These are phyloP conservation scores for Chlorokybus atmophyticus DNA, from an alignment of 139 green algal genomes.

Conservation along the genomic window DNA sequence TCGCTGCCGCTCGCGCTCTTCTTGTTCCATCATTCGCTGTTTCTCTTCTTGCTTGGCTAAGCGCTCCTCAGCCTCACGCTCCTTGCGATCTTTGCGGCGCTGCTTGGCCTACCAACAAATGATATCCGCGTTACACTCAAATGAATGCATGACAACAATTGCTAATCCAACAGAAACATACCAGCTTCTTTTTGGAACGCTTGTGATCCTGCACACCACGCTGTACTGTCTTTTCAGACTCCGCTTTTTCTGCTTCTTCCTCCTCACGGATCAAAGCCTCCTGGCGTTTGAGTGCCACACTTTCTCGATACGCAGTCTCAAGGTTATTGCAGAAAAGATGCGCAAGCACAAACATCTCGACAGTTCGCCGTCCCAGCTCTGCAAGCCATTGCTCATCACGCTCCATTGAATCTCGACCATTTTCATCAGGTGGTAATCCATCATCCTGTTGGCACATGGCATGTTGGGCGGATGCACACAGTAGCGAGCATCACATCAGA, in stretches of 20 bases:
- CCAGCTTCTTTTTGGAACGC: slow-evolving; percentile 26
- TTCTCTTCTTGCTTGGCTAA: slow-evolving; percentile 45
- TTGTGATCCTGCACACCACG: slow-evolving; percentile 15
- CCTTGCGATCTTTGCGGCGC: slow-evolving; percentile 34
- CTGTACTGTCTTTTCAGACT: background rate
- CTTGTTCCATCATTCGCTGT: slow-evolving; percentile 20
- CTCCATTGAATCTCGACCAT: slow-evolving; percentile 50
- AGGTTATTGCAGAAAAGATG: slow-evolving; percentile 53
- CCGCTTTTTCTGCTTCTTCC: slow-evolving; percentile 26
- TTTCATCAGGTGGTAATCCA: slow-evolving; percentile 3
- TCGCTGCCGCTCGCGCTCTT: slow-evolving; percentile 29
- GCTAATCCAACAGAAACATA: no score
- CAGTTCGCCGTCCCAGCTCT: slow-evolving; percentile 67
- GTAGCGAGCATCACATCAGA: no score
- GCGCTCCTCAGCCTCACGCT: slow-evolving; percentile 41
- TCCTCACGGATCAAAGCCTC: slow-evolving; percentile 87
- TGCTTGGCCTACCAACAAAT: slow-evolving; percentile 33
- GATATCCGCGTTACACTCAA: no score
- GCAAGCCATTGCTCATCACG: slow-evolving; percentile 79
- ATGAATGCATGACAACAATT: no score
- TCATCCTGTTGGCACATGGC: background rate
- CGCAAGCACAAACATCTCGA: slow-evolving; percentile 83
- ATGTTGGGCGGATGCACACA: no score
- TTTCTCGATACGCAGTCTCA: slow-evolving; percentile 65
- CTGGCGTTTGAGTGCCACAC: slow-evolving; percentile 69